These are phyloP conservation scores for Rhodomyrtus psidioides DNA, from an alignment of 441 rosid genomes.

Conservation along the genomic window DNA sequence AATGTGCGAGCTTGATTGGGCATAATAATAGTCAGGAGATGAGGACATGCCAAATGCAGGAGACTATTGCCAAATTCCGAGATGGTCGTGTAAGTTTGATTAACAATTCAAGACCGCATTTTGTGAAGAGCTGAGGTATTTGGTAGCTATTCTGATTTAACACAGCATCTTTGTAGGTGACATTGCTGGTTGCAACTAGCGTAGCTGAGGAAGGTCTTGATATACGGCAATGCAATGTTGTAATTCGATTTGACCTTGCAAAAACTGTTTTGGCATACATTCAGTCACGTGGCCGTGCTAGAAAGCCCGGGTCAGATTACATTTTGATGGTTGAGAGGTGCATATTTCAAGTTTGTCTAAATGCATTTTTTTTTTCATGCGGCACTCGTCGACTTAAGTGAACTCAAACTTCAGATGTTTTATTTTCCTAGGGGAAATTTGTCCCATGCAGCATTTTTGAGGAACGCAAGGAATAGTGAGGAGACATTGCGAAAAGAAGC, in stretches of 20 bases:
- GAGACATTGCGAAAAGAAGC: slow-evolving; percentile 98
- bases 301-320: slow-evolving; percentile 99
- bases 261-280: slow-evolving; percentile 98
- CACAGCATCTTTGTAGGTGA: slow-evolving; percentile 46
- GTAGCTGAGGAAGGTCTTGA: slow-evolving; percentile 99
- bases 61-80: slow-evolving; percentile 83
- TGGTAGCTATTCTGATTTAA: slow-evolving; percentile 2
- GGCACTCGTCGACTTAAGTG: background rate
- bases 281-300: slow-evolving; percentile 99
- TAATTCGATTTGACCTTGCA: slow-evolving; percentile 98
- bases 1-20: slow-evolving; percentile 94
- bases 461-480: slow-evolving; percentile 98
- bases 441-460: slow-evolving; percentile 84
- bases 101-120: background rate
- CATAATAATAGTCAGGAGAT: slow-evolving; percentile 98
- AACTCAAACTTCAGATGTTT: background rate
- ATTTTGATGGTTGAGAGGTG: slow-evolving; percentile 99
- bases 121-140: slow-evolving; percentile 7
- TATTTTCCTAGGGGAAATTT: slow-evolving; percentile 56
- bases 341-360: slow-evolving; percentile 1
- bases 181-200: slow-evolving; percentile 94
- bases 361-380: background rate
- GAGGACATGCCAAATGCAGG: slow-evolving; percentile 96
- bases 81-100: slow-evolving; percentile 82
- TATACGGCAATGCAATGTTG: slow-evolving; percentile 98